phyloP scores from a whole-genome alignment of 176 grass and related monocot genomes.

The Melocanna baccifera region DNA sequence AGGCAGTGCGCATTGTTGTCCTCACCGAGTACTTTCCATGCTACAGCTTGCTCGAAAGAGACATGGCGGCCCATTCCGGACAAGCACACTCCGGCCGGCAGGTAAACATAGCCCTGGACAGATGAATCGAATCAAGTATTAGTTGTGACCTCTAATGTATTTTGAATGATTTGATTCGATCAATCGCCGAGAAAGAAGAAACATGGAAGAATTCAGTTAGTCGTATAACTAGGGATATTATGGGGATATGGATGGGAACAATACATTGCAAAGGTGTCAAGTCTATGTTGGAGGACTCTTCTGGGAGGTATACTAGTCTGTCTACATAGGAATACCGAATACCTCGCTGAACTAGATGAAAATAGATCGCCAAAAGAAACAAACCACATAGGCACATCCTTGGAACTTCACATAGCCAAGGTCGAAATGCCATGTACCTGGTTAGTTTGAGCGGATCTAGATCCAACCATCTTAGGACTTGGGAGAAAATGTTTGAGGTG shows the following conservation, averaged over 20 bases:
- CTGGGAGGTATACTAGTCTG: not conserved
- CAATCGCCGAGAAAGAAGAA: not conserved
- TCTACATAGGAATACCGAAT: not conserved
- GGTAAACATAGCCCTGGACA: conserved; percentile 73
- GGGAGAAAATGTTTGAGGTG: not conserved
- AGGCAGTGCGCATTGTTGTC: conserved; percentile 76
- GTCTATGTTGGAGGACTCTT: not conserved
- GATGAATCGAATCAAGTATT: not conserved
- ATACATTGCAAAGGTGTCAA: not conserved
- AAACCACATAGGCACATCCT: not conserved
- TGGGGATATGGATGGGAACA: not conserved
- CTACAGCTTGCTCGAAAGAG: conserved; percentile 74
- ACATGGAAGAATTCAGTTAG: not conserved
- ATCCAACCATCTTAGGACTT: not conserved
- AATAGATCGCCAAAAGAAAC: not conserved
- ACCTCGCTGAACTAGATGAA: not conserved
- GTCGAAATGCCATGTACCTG: not conserved
- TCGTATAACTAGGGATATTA: not conserved
- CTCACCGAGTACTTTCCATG: conserved; percentile 78
- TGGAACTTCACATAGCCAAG: not conserved
- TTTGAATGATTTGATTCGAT: not conserved
- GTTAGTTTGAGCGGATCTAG: not conserved
- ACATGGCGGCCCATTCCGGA: conserved; percentile 95
- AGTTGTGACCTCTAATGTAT: not conserved
- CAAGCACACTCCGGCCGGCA: conserved; percentile 71